phyloP scores from a whole-genome alignment of 1,284 basidiomycete genomes.

The Tilletia horrida region DNA sequence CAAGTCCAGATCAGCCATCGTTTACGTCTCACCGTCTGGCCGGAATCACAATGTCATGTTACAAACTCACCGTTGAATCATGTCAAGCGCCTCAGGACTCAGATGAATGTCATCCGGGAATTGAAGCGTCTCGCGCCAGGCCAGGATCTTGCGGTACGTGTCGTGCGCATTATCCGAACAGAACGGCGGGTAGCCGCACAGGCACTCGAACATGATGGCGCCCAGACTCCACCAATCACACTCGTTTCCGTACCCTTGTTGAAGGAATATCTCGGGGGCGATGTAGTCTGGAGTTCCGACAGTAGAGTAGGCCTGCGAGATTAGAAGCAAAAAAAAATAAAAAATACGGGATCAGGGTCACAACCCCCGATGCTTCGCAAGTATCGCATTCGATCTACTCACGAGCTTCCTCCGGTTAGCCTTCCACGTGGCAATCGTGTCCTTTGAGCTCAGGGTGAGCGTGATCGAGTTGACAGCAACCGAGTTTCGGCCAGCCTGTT shows the following conservation, averaged over 20 bases:
- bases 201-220: constrained; percentile 97
- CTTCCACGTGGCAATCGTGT: constrained; percentile 78
- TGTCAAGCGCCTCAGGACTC: constrained; percentile 83
- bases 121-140: constrained; percentile 79
- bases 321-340: too few species aligned
- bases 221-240: constrained; percentile 88
- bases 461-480: constrained; percentile 55
- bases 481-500: constrained; percentile 49
- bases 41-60: background rate
- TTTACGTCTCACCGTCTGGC: background rate
- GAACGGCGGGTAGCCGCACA: constrained; percentile 93
- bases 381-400: constrained; percentile 43
- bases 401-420: constrained; percentile 93
- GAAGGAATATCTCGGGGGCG: constrained; percentile 94
- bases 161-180: constrained; percentile 96
- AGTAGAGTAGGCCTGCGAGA: constrained; percentile 85
- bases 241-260: constrained; percentile 96
- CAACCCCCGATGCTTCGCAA: too few species aligned
- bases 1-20: background rate
- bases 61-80: constrained; percentile 68
- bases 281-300: constrained; percentile 99
- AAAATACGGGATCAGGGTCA: too few species aligned
- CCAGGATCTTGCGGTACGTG: constrained; percentile 97
- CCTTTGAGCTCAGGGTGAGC: constrained; percentile 51
- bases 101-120: constrained; percentile 97